Evolutionary conservation across 305 asterid species (phyloP).

Genomic region (Fraxinus dipetala): DNA sequence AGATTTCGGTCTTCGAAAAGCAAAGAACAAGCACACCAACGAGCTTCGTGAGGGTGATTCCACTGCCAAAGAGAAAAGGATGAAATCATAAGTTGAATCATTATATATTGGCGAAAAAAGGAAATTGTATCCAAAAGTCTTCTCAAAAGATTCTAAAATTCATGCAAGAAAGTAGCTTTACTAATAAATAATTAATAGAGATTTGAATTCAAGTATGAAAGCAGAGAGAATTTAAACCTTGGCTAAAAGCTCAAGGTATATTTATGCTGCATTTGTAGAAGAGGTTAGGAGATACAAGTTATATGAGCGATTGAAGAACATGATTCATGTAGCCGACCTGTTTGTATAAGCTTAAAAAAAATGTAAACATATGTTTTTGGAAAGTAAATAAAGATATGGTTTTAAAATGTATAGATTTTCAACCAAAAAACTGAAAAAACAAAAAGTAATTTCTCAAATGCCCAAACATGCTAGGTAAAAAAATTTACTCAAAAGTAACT

Average conservation of each 20-base stretch:
- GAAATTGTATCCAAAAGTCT: neutral
- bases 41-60: slow-evolving; percentile 93
- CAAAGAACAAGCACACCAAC: slow-evolving; percentile 90
- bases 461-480: neutral
- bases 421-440: neutral
- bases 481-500: neutral
- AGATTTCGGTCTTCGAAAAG: slow-evolving; percentile 87
- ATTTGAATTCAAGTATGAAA: neutral
- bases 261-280: neutral
- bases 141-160: neutral
- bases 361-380: neutral
- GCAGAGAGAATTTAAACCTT: neutral
- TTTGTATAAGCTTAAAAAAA: neutral
- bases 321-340: neutral
- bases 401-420: neutral
- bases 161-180: neutral
- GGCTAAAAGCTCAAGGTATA: neutral
- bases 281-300: neutral
- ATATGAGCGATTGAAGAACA: neutral
- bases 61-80: slow-evolving; percentile 46
- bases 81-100: slow-evolving; percentile 12
- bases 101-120: neutral
- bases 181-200: neutral
- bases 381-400: neutral
- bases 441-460: neutral